These are phyloP conservation scores for Emericellopsis terricola DNA, from an alignment of 495 filamentous ascomycete genomes.

Conservation along the genomic window DNA sequence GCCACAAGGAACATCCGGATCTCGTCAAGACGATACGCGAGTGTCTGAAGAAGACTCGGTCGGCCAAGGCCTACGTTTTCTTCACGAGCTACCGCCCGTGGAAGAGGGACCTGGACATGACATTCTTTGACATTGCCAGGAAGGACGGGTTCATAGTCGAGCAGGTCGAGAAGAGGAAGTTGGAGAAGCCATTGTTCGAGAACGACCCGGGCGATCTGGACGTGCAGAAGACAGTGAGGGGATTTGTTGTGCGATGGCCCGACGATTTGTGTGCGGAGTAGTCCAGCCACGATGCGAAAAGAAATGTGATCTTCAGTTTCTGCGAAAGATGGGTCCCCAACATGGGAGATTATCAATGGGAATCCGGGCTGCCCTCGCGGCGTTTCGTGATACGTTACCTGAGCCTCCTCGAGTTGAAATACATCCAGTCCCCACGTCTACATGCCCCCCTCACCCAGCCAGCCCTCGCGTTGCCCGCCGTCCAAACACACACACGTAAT, in stretches of 20 bases:
- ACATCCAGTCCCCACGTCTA: too few relatives aligned
- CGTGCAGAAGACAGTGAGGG: constrained; percentile 63
- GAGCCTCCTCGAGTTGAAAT: too few relatives aligned
- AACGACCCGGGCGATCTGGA: constrained; percentile 65
- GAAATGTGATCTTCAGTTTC: too few relatives aligned
- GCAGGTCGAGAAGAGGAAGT: constrained; percentile 61
- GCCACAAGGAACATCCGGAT: constrained; percentile 65
- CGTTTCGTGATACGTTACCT: too few relatives aligned
- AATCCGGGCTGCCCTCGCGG: too few relatives aligned
- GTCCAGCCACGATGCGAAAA: too few relatives aligned
- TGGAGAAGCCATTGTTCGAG: constrained; percentile 77
- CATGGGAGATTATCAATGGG: not conserved
- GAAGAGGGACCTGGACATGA: constrained; percentile 66
- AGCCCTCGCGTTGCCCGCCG: too few relatives aligned
- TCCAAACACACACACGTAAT: too few relatives aligned
- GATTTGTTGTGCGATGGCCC: constrained; percentile 47
- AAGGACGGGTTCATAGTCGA: constrained; percentile 50
- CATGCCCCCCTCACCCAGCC: too few relatives aligned
- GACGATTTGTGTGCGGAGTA: constrained; percentile 3
- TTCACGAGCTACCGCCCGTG: constrained; percentile 90
- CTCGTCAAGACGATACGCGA: constrained; percentile 49
- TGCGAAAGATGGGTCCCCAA: not conserved
- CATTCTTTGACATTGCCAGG: constrained; percentile 62
- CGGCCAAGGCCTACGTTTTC: constrained; percentile 60
- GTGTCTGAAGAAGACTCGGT: constrained; percentile 35